Conservation (phyloP, 345 rosid genomes). For the Lepidium aucheri region DNA sequence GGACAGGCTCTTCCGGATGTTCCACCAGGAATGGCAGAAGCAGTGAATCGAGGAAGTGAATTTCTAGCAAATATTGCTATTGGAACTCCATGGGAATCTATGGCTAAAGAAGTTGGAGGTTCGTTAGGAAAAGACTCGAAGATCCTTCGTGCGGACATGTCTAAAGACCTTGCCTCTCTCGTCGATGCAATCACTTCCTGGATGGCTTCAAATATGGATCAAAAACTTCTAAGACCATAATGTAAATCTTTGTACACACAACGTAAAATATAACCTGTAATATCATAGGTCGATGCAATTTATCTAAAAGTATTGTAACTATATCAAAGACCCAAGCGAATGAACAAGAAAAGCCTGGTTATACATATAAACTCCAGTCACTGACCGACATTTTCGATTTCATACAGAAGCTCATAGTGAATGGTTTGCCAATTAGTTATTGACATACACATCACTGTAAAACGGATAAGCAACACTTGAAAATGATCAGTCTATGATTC, state of each 20-base stretch:
- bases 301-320: neutral
- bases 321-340: neutral
- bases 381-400: neutral
- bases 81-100: conserved; percentile 92
- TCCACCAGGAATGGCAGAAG: conserved; percentile 97
- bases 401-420: neutral
- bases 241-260: conserved; percentile 5
- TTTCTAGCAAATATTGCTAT: conserved; percentile 62
- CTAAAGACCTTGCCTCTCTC: conserved; percentile 59
- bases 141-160: conserved; percentile 54
- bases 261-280: neutral
- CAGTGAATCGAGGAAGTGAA: conserved; percentile 84
- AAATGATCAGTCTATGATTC: conserved; percentile 40
- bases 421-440: neutral
- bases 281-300: neutral
- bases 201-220: conserved; percentile 69
- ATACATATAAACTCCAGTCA: neutral
- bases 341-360: neutral
- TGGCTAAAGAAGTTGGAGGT: conserved; percentile 86
- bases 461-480: neutral
- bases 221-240: conserved; percentile 45
- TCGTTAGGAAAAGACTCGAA: conserved; percentile 59
- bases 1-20: conserved; percentile 83
- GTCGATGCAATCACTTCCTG: conserved; percentile 73
- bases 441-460: neutral